These are phyloP conservation scores for Pyrrhoderma lamaoense DNA, from an alignment of 1,284 basidiomycete species.

Conservation along the genomic window DNA sequence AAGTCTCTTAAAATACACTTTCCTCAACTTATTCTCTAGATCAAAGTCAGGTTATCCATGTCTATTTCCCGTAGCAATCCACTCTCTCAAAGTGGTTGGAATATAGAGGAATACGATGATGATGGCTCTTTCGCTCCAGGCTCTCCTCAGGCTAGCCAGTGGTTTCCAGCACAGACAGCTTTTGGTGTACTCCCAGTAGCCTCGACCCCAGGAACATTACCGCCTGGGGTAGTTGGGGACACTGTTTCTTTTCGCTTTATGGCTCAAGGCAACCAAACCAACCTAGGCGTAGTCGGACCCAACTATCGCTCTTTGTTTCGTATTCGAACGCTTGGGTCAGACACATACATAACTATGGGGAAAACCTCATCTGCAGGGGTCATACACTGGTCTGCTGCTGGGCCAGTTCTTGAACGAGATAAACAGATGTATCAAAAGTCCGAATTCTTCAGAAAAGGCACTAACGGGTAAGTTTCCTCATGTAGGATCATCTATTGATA, in stretches of 20 bases:
- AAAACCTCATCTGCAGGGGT: too few relatives aligned
- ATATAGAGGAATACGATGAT: conserved; percentile 6
- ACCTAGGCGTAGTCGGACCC: conserved; percentile 7
- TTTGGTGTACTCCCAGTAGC: conserved; percentile 12
- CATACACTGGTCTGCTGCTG: conserved; percentile 1
- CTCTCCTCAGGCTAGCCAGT: conserved; percentile 1
- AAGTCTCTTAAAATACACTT: neutral
- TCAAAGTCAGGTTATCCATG: neutral
- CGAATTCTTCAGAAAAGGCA: too few relatives aligned
- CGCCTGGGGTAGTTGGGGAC: conserved; percentile 11
- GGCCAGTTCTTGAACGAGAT: conserved; percentile 7
- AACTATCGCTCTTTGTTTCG: conserved; percentile 8
- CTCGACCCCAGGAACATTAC: conserved; percentile 7
- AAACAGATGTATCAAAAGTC: neutral
- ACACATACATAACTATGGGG: conserved; percentile 8
- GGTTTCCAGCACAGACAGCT: conserved; percentile 12
- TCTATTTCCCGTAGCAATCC: conserved; percentile 11
- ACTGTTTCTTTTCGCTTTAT: conserved; percentile 16
- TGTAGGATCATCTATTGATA: neutral
- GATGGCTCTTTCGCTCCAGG: conserved; percentile 8
- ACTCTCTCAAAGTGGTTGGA: conserved; percentile 15
- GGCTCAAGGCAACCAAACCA: conserved; percentile 10
- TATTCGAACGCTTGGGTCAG: conserved; percentile 1
- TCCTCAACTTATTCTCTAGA: neutral
- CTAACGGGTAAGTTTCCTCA: too few relatives aligned